Percentiles rank a stretch among this genome's conserved stretches.
Evolutionary conservation across 2,329 filamentous ascomycete genomes (phyloP).

Genomic region (Trichoderma sp.): DNA sequence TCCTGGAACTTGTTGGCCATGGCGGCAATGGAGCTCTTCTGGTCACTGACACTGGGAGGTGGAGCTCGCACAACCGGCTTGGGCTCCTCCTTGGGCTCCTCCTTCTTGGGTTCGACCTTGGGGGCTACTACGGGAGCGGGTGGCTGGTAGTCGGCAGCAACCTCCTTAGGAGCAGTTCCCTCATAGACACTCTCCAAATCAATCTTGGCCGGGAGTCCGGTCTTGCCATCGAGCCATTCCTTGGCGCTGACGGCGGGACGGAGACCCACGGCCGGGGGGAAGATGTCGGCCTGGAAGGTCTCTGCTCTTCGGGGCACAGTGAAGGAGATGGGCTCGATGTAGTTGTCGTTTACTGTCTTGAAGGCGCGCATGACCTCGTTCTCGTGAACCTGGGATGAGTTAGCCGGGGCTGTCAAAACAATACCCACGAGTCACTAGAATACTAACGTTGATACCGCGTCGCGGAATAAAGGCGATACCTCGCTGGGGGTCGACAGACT

Average conservation of each 20-base stretch:
- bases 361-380: constrained; percentile 94
- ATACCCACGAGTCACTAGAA: neutral
- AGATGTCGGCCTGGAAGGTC: constrained; percentile 96
- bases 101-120: constrained; percentile 37
- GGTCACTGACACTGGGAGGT: constrained; percentile 73
- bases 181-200: constrained; percentile 91
- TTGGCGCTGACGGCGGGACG: constrained; percentile 76
- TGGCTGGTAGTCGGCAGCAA: constrained; percentile 66
- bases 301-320: constrained; percentile 91
- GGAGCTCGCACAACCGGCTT: constrained; percentile 44
- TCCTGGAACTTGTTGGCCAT: constrained; percentile 85
- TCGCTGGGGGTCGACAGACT: constrained; percentile 91
- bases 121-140: constrained; percentile 43
- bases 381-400: constrained; percentile 67
- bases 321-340: constrained; percentile 96
- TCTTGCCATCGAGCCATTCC: constrained; percentile 87
- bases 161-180: constrained; percentile 73
- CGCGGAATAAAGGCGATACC: constrained; percentile 93
- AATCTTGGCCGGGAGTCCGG: constrained; percentile 82
- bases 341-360: constrained; percentile 93
- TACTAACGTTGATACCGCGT: constrained; percentile 80
- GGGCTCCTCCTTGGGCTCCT: constrained; percentile 51
- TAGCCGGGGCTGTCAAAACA: constrained; percentile 17
- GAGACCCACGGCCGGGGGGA: constrained; percentile 75
- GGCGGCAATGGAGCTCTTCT: constrained; percentile 80